Evolutionary conservation across 2,329 filamentous ascomycete species (phyloP).

Genomic region (Aspergillus eucalypticola): DNA sequence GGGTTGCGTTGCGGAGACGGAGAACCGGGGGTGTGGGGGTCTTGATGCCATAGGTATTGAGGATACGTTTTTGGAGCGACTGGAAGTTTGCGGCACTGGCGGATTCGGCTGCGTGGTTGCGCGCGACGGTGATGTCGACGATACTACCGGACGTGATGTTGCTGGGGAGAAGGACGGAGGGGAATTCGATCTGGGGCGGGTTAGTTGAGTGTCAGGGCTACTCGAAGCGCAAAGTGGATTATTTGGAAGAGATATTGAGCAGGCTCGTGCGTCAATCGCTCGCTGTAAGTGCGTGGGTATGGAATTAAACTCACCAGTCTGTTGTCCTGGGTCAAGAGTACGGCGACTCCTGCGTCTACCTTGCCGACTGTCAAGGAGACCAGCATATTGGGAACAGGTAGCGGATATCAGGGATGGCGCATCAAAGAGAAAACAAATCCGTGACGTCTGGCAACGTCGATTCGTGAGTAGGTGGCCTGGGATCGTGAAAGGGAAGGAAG

Average conservation of each 20-base stretch:
- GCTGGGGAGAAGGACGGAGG: conserved; percentile 90
- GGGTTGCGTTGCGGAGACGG: conserved; percentile 93
- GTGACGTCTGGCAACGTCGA: background rate
- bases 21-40: conserved; percentile 76
- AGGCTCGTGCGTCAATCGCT: conserved; percentile 8
- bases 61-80: conserved; percentile 84
- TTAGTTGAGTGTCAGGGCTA: background rate
- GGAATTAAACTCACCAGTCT: conserved; percentile 68
- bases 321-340: conserved; percentile 95
- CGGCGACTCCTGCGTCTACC: conserved; percentile 97
- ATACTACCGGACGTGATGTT: conserved; percentile 96
- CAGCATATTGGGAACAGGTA: conserved; percentile 64
- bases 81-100: conserved; percentile 75
- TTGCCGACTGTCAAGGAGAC: conserved; percentile 98
- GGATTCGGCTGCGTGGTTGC: conserved; percentile 78
- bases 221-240: background rate
- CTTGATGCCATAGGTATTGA: conserved; percentile 77
- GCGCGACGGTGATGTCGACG: conserved; percentile 92
- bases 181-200: conserved; percentile 82
- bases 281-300: background rate
- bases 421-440: conserved; percentile 1
- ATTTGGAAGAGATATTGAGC: conserved; percentile 1
- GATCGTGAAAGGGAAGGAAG: background rate
- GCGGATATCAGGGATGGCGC: background rate
- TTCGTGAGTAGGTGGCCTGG: background rate